Conservation (phyloP, 2,329 filamentous ascomycete species). For the Fusarium decemcellulare region DNA sequence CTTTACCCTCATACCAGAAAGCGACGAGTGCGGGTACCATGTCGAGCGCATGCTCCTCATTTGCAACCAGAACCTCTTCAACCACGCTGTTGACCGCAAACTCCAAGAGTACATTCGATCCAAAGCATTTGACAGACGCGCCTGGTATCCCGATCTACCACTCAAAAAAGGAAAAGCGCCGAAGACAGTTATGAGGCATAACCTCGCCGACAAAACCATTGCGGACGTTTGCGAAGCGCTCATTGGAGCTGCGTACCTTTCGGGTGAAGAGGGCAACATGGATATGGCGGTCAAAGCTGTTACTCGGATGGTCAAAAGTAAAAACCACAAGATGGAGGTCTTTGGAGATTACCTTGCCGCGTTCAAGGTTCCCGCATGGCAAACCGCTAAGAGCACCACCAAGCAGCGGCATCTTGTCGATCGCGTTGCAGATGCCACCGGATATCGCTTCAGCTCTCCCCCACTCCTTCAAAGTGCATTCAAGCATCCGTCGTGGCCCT, state of each 20-base stretch:
- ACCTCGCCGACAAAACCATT: conserved; percentile 87
- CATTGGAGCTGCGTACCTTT: conserved; percentile 86
- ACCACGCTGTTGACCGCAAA: conserved; percentile 77
- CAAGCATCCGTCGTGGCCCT: conserved; percentile 88
- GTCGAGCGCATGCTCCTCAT: conserved; percentile 91
- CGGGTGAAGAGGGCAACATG: conserved; percentile 59
- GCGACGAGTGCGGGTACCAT: conserved; percentile 89
- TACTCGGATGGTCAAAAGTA: conserved; percentile 77
- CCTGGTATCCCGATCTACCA: conserved; percentile 89
- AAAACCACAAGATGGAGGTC: conserved; percentile 76
- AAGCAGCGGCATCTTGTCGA: conserved; percentile 77
- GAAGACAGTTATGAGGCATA: conserved; percentile 66
- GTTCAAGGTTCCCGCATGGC: conserved; percentile 81
- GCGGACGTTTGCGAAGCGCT: conserved; percentile 96
- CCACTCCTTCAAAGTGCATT: conserved; percentile 87
- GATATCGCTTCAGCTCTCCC: conserved; percentile 79
- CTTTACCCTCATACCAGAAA: conserved; percentile 81
- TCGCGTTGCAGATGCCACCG: conserved; percentile 71
- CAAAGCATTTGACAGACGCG: conserved; percentile 83
- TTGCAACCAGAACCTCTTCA: conserved; percentile 91
- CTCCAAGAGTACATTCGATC: conserved; percentile 85
- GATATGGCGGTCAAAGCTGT: conserved; percentile 75
- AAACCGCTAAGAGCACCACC: conserved; percentile 72
- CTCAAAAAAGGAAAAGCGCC: conserved; percentile 80
- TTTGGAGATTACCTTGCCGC: conserved; percentile 82